Evolutionary conservation across 164 flowering plant species (phyloP).

Genomic region (Sedum album): DNA sequence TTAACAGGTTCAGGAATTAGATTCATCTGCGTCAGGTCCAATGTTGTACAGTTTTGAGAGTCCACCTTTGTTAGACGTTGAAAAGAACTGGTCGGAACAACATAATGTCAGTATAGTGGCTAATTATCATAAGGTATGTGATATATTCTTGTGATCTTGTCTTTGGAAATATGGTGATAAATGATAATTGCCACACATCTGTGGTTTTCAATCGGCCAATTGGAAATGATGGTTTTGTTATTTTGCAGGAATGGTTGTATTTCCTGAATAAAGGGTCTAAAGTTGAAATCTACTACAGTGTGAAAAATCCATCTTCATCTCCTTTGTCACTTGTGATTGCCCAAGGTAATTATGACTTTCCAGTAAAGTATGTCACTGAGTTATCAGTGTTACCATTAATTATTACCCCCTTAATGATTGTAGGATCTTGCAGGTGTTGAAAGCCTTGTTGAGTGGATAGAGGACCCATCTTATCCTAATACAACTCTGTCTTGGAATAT

Average conservation of each 20-base stretch:
- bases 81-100: conserved; percentile 37
- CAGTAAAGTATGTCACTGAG: neutral
- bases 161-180: no score
- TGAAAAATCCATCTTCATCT: conserved; percentile 25
- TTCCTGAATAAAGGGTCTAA: conserved; percentile 47
- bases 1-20: conserved; percentile 33
- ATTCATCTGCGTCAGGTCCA: conserved; percentile 23
- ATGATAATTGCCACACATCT: neutral
- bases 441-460: conserved; percentile 54
- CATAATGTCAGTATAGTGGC: conserved; percentile 25
- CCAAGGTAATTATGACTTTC: conserved; percentile 25
- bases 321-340: conserved; percentile 48
- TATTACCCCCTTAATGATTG: neutral
- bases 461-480: conserved; percentile 63
- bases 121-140: conserved; percentile 34
- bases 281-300: conserved; percentile 37
- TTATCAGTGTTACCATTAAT: neutral
- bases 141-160: neutral
- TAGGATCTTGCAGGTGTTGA: conserved; percentile 46
- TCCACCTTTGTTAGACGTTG: conserved; percentile 38
- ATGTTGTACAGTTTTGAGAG: conserved; percentile 45
- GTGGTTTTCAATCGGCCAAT: neutral
- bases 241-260: conserved; percentile 53
- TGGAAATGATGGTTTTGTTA: neutral
- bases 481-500: conserved; percentile 61